Evolutionary conservation across 495 filamentous ascomycete genomes (phyloP), one percentile per base, ranked within the genome.

Genomic region (Neurospora sp.): DNA sequence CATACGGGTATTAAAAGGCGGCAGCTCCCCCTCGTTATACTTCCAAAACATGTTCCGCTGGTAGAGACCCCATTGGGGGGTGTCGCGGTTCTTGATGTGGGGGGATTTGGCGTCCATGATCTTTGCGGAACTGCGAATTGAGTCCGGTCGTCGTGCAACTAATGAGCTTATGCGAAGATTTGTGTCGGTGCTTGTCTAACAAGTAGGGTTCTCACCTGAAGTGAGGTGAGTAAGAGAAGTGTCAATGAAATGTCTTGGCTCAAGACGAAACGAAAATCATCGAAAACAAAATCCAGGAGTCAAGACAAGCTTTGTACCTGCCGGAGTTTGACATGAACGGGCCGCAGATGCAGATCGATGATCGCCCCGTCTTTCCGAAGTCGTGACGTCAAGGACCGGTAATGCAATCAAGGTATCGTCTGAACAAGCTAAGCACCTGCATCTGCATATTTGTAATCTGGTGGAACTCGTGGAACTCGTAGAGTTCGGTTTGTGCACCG

Each of bases 41-140:
- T 84, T 87, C 87, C 84, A 86, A 74, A 90, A 89, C 68, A 88
- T 84, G 75, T 90, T 87, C 3, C 88, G 82, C 71, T 91, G 89
- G 73, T 91, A 91, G 6, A 88, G 81, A 6, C 77, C 85, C 83
- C 85, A 90, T 82, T 90, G 87, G 27, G 89, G 88, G 1, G 88
- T 90, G 69, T 79, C 85, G 39, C 89, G 80, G 37, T 84, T 80
- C 44, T 83, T 73, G 73, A 88, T 86, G 77, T 89, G 89, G 9
- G 86, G 85, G 73, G 87, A 88, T 7, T 83, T 86, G 18, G 87
- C 85, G 76, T 91, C 87, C 47, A 59, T 27, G 27, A 27, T 59
- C n/a, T 59, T 37, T 37, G 31, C 31, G 31, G 31, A 35, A 35
- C 35, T 35, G 35, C 35, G 35, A 35, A 35, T 35, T 35, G 35